These are phyloP conservation scores for Panicum virgatum DNA, from an alignment of 202 grass and related monocot genomes.

Conservation along the genomic window DNA sequence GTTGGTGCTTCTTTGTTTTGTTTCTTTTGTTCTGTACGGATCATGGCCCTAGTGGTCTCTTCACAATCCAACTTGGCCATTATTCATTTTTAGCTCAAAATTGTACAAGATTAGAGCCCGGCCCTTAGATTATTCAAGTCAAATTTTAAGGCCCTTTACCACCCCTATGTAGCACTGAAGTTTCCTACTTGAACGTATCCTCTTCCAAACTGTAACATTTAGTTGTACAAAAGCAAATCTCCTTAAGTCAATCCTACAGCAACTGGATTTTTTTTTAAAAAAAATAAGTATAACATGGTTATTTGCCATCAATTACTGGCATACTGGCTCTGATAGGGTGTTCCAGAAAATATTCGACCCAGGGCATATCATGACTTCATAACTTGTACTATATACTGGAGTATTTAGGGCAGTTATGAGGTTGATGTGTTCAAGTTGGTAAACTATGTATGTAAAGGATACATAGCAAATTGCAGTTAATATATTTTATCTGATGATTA, in stretches of 20 bases:
- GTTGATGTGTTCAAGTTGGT: not conserved
- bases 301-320: not conserved
- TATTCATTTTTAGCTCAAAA: too few relatives aligned
- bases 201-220: not conserved
- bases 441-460: not conserved
- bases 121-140: too few relatives aligned
- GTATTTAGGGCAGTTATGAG: not conserved
- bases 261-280: conserved; percentile 3
- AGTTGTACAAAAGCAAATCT: not conserved
- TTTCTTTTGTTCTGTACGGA: conserved; percentile 2
- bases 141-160: too few relatives aligned
- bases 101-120: too few relatives aligned
- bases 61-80: too few relatives aligned
- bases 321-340: not conserved
- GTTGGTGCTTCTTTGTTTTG: not conserved
- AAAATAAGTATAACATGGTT: conserved; percentile 8
- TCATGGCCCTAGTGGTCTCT: too few relatives aligned
- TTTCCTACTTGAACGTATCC: conserved; percentile 6
- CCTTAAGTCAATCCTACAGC: not conserved
- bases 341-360: not conserved
- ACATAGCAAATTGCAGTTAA: not conserved
- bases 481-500: not conserved
- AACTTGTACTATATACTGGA: not conserved
- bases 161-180: not conserved
- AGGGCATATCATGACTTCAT: not conserved